These are phyloP conservation scores for Scheffersomyces illinoinensis DNA, from an alignment of 1,139 yeast species.

Conservation along the genomic window DNA sequence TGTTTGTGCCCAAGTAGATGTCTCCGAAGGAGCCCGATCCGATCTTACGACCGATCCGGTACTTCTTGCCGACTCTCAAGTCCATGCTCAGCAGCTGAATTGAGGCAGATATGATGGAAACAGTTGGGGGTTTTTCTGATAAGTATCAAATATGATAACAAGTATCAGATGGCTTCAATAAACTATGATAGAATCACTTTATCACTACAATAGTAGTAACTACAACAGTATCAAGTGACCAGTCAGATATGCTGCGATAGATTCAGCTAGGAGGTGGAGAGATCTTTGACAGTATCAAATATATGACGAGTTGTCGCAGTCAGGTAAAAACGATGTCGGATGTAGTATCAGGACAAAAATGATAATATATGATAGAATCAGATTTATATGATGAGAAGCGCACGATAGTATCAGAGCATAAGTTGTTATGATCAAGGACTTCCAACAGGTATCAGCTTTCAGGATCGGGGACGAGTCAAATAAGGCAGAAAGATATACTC, in stretches of 20 bases:
- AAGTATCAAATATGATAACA: neutral
- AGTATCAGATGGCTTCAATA: neutral
- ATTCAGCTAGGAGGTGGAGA: neutral
- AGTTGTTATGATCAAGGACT: neutral
- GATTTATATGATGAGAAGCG: neutral
- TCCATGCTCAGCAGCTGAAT: slow-evolving; percentile 41
- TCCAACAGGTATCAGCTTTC: neutral
- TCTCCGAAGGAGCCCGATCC: slow-evolving; percentile 99
- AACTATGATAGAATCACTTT: neutral
- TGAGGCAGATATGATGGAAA: neutral
- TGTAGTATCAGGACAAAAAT: too few species aligned
- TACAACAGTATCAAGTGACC: neutral
- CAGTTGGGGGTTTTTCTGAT: neutral
- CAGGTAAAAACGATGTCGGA: neutral
- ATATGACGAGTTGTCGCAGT: neutral
- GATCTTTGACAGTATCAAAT: neutral
- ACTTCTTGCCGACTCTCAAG: slow-evolving; percentile 92
- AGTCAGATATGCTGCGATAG: neutral
- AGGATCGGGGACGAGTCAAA: neutral
- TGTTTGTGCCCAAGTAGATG: slow-evolving; percentile 88
- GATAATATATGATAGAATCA: neutral
- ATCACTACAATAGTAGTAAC: neutral
- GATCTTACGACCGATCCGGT: slow-evolving; percentile 91
- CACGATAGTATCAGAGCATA: neutral
- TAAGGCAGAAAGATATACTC: neutral